phyloP scores from a whole-genome alignment of 129 eudicot genomes.

The Tagetes erecta region DNA sequence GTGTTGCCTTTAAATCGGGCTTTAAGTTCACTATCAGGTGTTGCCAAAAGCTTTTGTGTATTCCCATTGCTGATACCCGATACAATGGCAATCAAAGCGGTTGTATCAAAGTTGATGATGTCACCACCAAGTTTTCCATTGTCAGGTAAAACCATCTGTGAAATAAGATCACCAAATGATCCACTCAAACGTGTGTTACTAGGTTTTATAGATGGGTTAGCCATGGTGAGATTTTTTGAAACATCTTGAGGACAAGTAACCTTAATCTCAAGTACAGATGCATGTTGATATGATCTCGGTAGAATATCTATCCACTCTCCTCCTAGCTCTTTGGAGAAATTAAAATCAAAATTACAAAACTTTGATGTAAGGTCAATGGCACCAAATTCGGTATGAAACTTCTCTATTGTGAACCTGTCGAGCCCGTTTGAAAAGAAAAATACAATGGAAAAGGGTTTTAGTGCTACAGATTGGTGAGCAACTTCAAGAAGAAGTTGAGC shows the following conservation, averaged over 20 bases:
- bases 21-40: constrained; percentile 56
- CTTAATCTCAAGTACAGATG: constrained; percentile 56
- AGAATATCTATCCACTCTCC: constrained; percentile 64
- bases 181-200: constrained; percentile 27
- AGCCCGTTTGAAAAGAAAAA: constrained; percentile 80
- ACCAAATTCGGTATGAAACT: constrained; percentile 49
- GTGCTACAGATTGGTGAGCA: constrained; percentile 47
- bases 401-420: constrained; percentile 31
- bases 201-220: constrained; percentile 17
- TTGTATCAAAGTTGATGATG: constrained; percentile 83
- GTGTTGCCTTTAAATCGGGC: constrained; percentile 70
- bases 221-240: constrained; percentile 22
- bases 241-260: constrained; percentile 30
- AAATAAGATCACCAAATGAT: constrained; percentile 57
- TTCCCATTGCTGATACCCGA: constrained; percentile 91
- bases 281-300: constrained; percentile 51
- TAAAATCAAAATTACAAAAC: constrained; percentile 39
- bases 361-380: constrained; percentile 42
- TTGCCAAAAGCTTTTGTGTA: constrained; percentile 62
- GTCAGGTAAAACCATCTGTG: constrained; percentile 38
- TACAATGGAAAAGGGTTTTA: constrained; percentile 63
- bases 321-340: constrained; percentile 53
- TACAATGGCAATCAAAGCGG: constrained; percentile 80
- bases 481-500: constrained; percentile 56
- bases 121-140: constrained; percentile 19